Percentiles rank a stretch among this genome's conserved stretches.
phyloP scores from a whole-genome alignment of 2,329 filamentous ascomycete genomes.

The Botryotinia narcissicola region DNA sequence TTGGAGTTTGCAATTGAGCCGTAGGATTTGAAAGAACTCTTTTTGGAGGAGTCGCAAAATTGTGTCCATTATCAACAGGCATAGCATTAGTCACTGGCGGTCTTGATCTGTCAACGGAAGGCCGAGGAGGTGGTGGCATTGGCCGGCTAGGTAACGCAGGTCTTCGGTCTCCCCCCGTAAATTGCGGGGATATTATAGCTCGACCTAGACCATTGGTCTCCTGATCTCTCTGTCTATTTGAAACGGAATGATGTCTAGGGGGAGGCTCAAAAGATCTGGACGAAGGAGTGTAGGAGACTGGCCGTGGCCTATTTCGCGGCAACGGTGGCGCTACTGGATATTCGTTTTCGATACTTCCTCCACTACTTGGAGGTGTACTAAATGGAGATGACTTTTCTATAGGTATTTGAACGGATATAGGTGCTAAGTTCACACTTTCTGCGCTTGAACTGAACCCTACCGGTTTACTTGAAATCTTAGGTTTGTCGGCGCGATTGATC shows the following conservation, averaged over 20 bases:
- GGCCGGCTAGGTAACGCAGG: constrained; percentile 47
- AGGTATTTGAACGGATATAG: constrained; percentile 21
- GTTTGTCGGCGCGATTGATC: constrained; percentile 78
- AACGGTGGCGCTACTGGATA: constrained; percentile 48
- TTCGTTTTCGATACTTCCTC: constrained; percentile 55
- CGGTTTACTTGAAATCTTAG: constrained; percentile 51
- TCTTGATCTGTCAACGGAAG: constrained; percentile 32
- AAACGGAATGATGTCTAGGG: constrained; percentile 50
- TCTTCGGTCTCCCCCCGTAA: constrained; percentile 44
- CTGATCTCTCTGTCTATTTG: constrained; percentile 44
- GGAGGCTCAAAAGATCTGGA: constrained; percentile 49
- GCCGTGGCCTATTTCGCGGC: constrained; percentile 50
- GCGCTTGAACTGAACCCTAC: constrained; percentile 35
- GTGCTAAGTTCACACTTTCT: constrained; percentile 36
- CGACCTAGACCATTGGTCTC: constrained; percentile 44
- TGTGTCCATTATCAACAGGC: constrained; percentile 13
- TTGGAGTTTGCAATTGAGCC: constrained; percentile 44
- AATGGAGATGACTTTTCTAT: constrained; percentile 66
- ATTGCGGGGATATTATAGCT: constrained; percentile 43
- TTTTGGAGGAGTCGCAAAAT: constrained; percentile 41
- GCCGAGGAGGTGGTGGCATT: constrained; percentile 34
- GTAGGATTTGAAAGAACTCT: constrained; percentile 49
- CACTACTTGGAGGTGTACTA: constrained; percentile 77
- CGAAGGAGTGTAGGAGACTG: constrained; percentile 44
- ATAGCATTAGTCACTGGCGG: constrained; percentile 24